Percentiles rank a stretch among this genome's conserved stretches.
phyloP scores from a whole-genome alignment of 768 basidiomycete species.

The Trametes villosa region DNA sequence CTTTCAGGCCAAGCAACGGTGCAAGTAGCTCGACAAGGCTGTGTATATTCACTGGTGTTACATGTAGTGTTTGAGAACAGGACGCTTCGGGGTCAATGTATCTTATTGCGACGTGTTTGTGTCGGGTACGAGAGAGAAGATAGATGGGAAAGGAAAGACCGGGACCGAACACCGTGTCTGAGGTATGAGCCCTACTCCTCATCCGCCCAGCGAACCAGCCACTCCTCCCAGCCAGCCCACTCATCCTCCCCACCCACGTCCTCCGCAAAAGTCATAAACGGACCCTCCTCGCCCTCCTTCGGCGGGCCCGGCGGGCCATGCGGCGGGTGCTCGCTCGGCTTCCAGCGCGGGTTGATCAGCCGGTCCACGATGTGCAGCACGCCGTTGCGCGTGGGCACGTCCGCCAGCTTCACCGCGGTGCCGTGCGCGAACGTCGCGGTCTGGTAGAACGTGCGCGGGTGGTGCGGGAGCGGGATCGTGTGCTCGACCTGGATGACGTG shows the following conservation, averaged over 20 bases:
- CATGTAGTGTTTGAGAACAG: too few relatives aligned
- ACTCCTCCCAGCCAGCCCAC: slow-evolving; percentile 54
- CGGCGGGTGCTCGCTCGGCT: background rate
- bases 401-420: slow-evolving; percentile 42
- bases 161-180: too few relatives aligned
- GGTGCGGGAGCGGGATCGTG: slow-evolving; percentile 39
- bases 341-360: slow-evolving; percentile 44
- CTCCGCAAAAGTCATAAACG: background rate
- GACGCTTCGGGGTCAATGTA: too few relatives aligned
- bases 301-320: too few relatives aligned
- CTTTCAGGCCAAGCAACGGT: too few relatives aligned
- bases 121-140: background rate
- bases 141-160: too few relatives aligned
- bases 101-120: too few relatives aligned
- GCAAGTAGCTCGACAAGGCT: too few relatives aligned
- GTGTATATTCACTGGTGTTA: too few relatives aligned
- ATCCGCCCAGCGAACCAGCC: slow-evolving; percentile 52
- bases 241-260: slow-evolving; percentile 24
- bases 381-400: slow-evolving; percentile 60
- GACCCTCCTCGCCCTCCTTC: too few relatives aligned
- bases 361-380: slow-evolving; percentile 54
- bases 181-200: slow-evolving; percentile 32
- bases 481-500: slow-evolving; percentile 50
- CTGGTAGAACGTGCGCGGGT: slow-evolving; percentile 34
- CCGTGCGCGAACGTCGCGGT: slow-evolving; percentile 49